Base-by-base conservation (phyloP, 2,329 filamentous ascomycete species). In the Monilinia aucupariae region DNA sequence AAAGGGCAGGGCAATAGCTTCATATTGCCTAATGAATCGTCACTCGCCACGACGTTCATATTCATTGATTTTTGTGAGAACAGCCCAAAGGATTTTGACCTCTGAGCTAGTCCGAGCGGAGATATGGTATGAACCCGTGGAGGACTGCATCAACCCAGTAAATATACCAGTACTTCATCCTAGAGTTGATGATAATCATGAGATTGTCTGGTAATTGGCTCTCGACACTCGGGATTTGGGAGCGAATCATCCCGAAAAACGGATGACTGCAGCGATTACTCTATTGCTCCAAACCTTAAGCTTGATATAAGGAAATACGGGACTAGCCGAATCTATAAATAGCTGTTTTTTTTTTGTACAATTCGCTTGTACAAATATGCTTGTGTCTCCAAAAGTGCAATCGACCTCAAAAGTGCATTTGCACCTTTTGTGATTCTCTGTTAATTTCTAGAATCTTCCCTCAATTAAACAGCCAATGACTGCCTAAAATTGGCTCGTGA, bases 371-470 rank as follows among this genome's bases (percentile, higher is more conserved):
- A 13, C 7, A 30, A 10, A 22, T 20, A 25, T 17, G 13, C 27
- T 34, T 34, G 32, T 50, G 12, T 30, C 2, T 30, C 34, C 30
- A 10, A 59, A 59, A 59, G 56, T 59, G 56, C 56, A 59, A 59
- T 59, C n/a, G n/a, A n/a, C n/a, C n/a, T n/a, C 30, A 10, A 59
- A 59, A 59, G 56, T 59, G 56, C 56, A 59, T 50, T 59, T 51
- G 45, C 56, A 59, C 45, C 34, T 59, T 59, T 50, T 45, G 41
- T 20, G 27, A 15, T 10, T 25, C n/a, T 47, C 41, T 56, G 45
- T 41, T 9, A 47, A 20, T 58, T 47, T 56, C 27, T 58, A 47
- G 30, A 58, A 47, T 20, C 20, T 58, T 58, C 30, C 13, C 34
- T 34, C 47, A 10, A 12, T 47, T 20, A 47, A 58, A 8, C n/a